Evolutionary conservation across 495 filamentous ascomycete genomes (phyloP), one percentile per base, ranked within the genome.

Genomic region (Melanomma pulvis-pyrius): DNA sequence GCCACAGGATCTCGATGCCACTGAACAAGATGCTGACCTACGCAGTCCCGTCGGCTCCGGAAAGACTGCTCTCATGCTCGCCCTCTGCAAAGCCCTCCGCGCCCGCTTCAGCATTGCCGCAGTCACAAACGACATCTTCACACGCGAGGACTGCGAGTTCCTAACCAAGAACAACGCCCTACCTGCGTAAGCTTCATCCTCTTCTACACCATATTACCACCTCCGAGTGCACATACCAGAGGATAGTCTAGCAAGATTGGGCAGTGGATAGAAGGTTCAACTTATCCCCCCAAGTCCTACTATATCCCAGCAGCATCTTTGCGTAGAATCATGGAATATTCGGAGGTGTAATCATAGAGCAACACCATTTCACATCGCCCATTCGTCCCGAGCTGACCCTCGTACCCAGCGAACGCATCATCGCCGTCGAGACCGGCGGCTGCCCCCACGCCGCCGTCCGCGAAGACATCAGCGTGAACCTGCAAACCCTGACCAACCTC

Each of bases 81-180:
- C 90, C 28, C 86, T 97, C 68, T 96, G 91, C 78, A 87, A 82
- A 30, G 87, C 87, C 29, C 85, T 98, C 1, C 87, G 94, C 32
- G 79, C 86, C 51, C 74, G 83, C 26, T 91, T 91, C 81, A 92
- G 88, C 72, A 88, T 98, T 69, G 94, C 94, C 3, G 94, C 93
- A 41, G 93, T 98, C 2, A 98, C 94, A 29, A 98, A 98, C 81
- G 94, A 98, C 81, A 98, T 98, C 83, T 98, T 98, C 84, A 98
- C 94, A 26, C 81, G 84, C 64, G 94, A 98, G 81, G 94, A 98
- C 79, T 91, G 91, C 78, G 94, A 98, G 74, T 98, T 98, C 83
- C 89, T 98, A 0, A 93, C 90, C 59, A 86, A 87, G 47, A 83
- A 97, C 83, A 78, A 82, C 64, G 94, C 94, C 28, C 90, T 98